Conservation (phyloP, 2,329 filamentous ascomycete genomes). For the Domatiomyces globalis region DNA sequence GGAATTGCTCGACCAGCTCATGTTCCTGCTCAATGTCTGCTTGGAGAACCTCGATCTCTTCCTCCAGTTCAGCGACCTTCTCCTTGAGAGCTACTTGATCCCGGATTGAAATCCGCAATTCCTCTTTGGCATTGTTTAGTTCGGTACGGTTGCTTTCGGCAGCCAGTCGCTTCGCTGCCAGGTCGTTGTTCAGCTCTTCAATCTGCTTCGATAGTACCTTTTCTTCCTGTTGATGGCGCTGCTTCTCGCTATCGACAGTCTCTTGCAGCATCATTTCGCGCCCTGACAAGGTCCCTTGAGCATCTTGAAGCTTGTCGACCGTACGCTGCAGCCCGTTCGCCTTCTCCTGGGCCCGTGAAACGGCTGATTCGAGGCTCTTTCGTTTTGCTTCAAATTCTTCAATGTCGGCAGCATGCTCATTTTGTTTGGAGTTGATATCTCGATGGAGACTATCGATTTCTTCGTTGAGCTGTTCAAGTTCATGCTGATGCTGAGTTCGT, state of each 20-base stretch:
- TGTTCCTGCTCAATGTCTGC: conserved; percentile 50
- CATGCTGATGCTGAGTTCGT: conserved; percentile 38
- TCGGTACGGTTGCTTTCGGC: conserved; percentile 54
- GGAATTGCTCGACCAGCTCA: conserved; percentile 43
- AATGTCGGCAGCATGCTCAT: conserved; percentile 54
- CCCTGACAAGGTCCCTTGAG: conserved; percentile 51
- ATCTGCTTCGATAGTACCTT: conserved; percentile 57
- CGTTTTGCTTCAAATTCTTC: conserved; percentile 59
- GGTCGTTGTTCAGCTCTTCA: conserved; percentile 56
- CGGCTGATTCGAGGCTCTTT: conserved; percentile 50
- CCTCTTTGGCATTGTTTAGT: conserved; percentile 51
- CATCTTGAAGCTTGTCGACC: conserved; percentile 54
- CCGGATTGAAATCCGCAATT: conserved; percentile 53
- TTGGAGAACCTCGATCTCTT: conserved; percentile 63
- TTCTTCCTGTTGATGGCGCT: conserved; percentile 60
- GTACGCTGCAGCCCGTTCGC: conserved; percentile 54
- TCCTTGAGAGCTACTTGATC: conserved; percentile 49
- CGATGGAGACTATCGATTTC: conserved; percentile 49
- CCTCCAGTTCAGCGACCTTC: conserved; percentile 54
- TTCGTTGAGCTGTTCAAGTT: conserved; percentile 40
- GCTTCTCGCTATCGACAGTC: conserved; percentile 54
- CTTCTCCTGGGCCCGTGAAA: conserved; percentile 52
- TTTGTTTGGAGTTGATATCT: conserved; percentile 55
- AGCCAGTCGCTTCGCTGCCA: conserved; percentile 51
- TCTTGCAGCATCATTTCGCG: conserved; percentile 56